Conservation (phyloP, 208 protist genomes). For the Herpetomonas tarakana region DNA sequence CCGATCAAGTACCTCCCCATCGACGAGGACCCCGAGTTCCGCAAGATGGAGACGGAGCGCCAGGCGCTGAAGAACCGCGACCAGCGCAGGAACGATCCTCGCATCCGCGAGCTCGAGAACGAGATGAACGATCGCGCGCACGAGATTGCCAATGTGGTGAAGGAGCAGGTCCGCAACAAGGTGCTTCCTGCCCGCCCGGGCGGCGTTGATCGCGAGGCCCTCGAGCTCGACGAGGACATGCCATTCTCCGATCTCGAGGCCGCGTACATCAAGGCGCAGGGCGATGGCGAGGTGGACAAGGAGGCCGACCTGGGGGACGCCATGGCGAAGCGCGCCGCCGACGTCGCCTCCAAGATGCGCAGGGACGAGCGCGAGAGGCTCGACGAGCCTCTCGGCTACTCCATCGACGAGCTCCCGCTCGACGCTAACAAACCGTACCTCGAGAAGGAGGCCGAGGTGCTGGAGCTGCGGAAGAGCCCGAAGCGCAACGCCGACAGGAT, state of each 20-base stretch:
- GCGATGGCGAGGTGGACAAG: conserved; percentile 50
- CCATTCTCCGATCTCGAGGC: conserved; percentile 68
- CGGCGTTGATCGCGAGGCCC: conserved; percentile 50
- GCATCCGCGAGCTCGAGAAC: conserved; percentile 50
- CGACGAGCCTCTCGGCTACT: conserved; percentile 54
- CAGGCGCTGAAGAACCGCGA: conserved; percentile 38
- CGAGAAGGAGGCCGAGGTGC: conserved; percentile 47
- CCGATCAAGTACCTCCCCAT: conserved; percentile 61
- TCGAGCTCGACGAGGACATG: conserved; percentile 70
- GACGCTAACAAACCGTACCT: conserved; percentile 46
- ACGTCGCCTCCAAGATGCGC: conserved; percentile 59
- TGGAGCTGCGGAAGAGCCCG: conserved; percentile 37
- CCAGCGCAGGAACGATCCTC: conserved; percentile 25
- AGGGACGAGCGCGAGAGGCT: conserved; percentile 58
- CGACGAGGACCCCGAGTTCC: conserved; percentile 60
- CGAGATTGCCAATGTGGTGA: conserved; percentile 46
- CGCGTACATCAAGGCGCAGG: conserved; percentile 47
- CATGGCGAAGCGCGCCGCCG: conserved; percentile 61
- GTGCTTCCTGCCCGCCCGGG: conserved; percentile 33
- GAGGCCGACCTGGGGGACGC: conserved; percentile 45
- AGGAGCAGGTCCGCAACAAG: conserved; percentile 32
- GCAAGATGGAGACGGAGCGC: conserved; percentile 58
- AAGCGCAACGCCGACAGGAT: conserved; percentile 45
- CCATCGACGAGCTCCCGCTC: conserved; percentile 57
- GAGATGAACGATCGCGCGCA: conserved; percentile 63